A percentile compares a stretch with the other conserved stretches of the same genome.
Evolutionary conservation across 352 stramenopile species (phyloP).

Genomic region (Phytophthora pisi): DNA sequence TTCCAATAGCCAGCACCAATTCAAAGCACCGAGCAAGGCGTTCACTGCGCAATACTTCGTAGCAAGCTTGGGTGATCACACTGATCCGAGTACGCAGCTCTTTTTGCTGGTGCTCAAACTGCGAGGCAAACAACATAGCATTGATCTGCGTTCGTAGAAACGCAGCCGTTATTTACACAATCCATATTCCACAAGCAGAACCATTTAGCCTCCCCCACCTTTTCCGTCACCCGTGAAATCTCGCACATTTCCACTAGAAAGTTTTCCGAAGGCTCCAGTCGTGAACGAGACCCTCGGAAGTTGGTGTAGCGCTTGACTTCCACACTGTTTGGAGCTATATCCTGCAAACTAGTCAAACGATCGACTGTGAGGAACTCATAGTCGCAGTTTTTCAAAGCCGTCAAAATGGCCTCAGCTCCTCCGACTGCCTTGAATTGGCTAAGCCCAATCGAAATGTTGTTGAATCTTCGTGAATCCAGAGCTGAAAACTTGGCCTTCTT

Average conservation of each 20-base stretch:
- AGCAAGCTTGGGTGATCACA: slow-evolving; percentile 63
- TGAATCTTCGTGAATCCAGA: slow-evolving; percentile 73
- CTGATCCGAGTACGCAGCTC: slow-evolving; percentile 54
- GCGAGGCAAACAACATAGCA: slow-evolving; percentile 66
- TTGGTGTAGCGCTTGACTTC: slow-evolving; percentile 77
- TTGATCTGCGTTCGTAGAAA: slow-evolving; percentile 50
- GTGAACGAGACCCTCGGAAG: slow-evolving; percentile 57
- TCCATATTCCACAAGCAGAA: not conserved
- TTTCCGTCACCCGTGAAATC: slow-evolving; percentile 71
- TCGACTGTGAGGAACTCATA: slow-evolving; percentile 69
- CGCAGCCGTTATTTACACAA: not conserved
- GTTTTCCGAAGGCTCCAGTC: slow-evolving; percentile 59
- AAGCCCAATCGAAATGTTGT: slow-evolving; percentile 84
- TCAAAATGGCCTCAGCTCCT: slow-evolving; percentile 54
- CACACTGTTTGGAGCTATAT: slow-evolving; percentile 70
- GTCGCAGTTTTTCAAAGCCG: slow-evolving; percentile 54
- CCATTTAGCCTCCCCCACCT: slow-evolving; percentile 41
- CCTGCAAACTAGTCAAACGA: slow-evolving; percentile 58
- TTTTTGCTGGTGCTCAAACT: slow-evolving; percentile 67
- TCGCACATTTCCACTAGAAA: slow-evolving; percentile 81
- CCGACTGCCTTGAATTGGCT: slow-evolving; percentile 75
- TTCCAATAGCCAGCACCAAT: slow-evolving; percentile 75
- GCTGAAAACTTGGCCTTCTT: slow-evolving; percentile 58
- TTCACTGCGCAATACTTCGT: slow-evolving; percentile 72
- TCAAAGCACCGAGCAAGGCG: slow-evolving; percentile 78